Conservation (phyloP, 768 basidiomycete species). For the Suillus tomentosus region DNA sequence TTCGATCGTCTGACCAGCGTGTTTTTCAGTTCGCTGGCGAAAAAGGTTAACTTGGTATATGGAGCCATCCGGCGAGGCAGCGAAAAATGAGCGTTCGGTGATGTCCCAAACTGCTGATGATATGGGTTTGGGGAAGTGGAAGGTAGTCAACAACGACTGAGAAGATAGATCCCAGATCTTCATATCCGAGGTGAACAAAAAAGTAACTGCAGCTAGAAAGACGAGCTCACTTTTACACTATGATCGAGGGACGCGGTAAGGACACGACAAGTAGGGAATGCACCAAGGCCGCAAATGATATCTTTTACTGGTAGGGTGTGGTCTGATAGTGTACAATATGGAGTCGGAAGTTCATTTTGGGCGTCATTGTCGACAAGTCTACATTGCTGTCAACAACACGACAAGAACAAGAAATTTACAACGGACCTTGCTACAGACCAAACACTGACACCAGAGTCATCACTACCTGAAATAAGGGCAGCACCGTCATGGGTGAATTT, state of each 20-base stretch:
- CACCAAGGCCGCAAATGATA: constrained; percentile 76
- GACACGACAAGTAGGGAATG: constrained; percentile 74
- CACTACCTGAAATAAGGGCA: constrained; percentile 80
- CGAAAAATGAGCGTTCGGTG: constrained; percentile 89
- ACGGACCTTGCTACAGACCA: constrained; percentile 88
- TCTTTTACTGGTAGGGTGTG: constrained; percentile 91
- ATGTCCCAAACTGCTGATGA: constrained; percentile 72
- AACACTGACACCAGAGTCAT: constrained; percentile 86
- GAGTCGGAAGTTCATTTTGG: constrained; percentile 75
- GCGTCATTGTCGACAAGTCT: constrained; percentile 76
- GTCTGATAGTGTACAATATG: constrained; percentile 82
- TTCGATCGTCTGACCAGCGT: constrained; percentile 55
- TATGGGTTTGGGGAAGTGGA: constrained; percentile 81
- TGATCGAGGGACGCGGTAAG: constrained; percentile 87
- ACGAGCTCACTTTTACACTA: constrained; percentile 74
- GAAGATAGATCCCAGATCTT: constrained; percentile 85
- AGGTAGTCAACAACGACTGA: constrained; percentile 77
- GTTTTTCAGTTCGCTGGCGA: constrained; percentile 56
- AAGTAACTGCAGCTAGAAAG: constrained; percentile 17
- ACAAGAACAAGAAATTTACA: constrained; percentile 10
- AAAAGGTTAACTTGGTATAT: constrained; percentile 83
- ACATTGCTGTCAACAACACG: constrained; percentile 17
- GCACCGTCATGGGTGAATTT: constrained; percentile 83
- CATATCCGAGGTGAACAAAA: constrained; percentile 13
- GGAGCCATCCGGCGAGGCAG: constrained; percentile 72